Percentiles rank a stretch among this genome's conserved stretches.
These are phyloP conservation scores for Syncephalastrum sp. DNA, from an alignment of 371 early-diverging fungal genomes.

Conservation along the genomic window DNA sequence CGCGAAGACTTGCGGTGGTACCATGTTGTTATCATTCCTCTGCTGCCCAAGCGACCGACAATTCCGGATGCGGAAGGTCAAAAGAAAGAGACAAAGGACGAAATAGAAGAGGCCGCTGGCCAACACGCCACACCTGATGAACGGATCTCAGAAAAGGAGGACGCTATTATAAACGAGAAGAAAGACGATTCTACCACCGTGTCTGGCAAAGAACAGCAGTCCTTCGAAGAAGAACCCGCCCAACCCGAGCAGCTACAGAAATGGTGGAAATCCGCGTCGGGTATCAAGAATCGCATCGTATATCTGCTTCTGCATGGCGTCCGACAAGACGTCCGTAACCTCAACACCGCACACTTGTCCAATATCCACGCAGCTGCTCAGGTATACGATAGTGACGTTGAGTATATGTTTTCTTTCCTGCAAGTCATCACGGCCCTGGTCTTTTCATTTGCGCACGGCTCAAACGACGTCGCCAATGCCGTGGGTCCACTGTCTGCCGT, in stretches of 20 bases:
- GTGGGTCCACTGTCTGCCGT: conserved; percentile 76
- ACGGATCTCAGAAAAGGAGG: conserved; percentile 2
- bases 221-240: too few relatives aligned
- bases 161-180: conserved; percentile 5
- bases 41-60: conserved; percentile 45
- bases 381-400: conserved; percentile 77
- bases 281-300: conserved; percentile 18
- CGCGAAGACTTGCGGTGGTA: conserved; percentile 72
- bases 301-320: conserved; percentile 40
- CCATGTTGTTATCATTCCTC: conserved; percentile 61
- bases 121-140: background rate
- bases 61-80: conserved; percentile 15
- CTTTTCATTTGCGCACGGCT: conserved; percentile 18
- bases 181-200: background rate
- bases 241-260: too few relatives aligned
- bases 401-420: conserved; percentile 80
- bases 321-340: conserved; percentile 59
- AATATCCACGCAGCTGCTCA: conserved; percentile 61
- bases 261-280: too few relatives aligned
- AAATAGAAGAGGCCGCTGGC: background rate
- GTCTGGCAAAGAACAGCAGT: too few relatives aligned
- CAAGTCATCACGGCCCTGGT: conserved; percentile 66
- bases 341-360: conserved; percentile 45
- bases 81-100: background rate
- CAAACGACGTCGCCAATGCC: conserved; percentile 77